Evolutionary conservation across 2,329 filamentous ascomycete species (phyloP).

Genomic region (Daldinia sp.): DNA sequence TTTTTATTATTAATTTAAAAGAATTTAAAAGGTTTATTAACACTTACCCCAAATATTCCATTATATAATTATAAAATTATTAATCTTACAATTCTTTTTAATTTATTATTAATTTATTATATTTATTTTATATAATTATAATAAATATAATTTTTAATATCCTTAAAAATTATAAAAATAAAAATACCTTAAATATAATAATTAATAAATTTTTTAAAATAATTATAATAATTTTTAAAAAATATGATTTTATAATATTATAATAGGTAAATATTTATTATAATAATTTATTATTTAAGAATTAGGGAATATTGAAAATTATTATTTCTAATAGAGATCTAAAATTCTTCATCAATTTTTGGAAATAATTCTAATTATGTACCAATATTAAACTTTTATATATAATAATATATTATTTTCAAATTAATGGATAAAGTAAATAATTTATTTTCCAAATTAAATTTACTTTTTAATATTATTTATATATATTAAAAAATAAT

Average conservation of each 20-base stretch:
- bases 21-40: not conserved
- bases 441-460: not conserved
- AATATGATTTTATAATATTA: too few relatives aligned
- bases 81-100: not conserved
- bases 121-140: not conserved
- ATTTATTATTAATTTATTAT: not conserved
- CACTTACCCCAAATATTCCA: not conserved
- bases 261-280: too few relatives aligned
- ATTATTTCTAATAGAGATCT: not conserved
- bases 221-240: too few relatives aligned
- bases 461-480: too few relatives aligned
- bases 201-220: too few relatives aligned
- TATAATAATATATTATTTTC: not conserved
- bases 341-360: not conserved
- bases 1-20: too few relatives aligned
- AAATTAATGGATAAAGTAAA: not conserved
- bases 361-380: not conserved
- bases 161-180: not conserved
- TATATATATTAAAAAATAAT: not conserved
- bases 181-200: not conserved
- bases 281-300: not conserved
- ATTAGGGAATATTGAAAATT: not conserved
- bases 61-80: not conserved
- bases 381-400: not conserved
- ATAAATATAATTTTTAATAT: constrained; percentile 1